phyloP scores from a whole-genome alignment of 345 rosid genomes.

The Nasturtium officinale region DNA sequence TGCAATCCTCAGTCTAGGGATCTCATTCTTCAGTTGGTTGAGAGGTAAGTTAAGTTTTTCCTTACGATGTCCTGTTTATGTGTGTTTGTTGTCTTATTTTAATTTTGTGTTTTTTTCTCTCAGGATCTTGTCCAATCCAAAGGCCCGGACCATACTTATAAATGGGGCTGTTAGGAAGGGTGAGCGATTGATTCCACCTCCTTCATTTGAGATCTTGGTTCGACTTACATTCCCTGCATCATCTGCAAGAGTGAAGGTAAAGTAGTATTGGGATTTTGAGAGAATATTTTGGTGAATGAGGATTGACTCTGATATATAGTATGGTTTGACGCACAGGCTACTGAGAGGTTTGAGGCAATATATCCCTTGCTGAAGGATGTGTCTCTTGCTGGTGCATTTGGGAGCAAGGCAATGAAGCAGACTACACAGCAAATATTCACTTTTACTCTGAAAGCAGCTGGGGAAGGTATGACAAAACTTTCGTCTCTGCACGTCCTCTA shows the following conservation, averaged over 20 bases:
- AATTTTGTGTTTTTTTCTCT: slow-evolving; percentile 1
- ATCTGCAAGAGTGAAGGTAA: slow-evolving; percentile 69
- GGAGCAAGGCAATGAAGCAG: slow-evolving; percentile 86
- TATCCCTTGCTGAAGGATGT: slow-evolving; percentile 68
- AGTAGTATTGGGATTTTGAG: slow-evolving; percentile 19
- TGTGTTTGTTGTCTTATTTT: slow-evolving; percentile 13
- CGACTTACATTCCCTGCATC: slow-evolving; percentile 64
- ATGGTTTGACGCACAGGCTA: slow-evolving; percentile 54
- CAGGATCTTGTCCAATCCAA: slow-evolving; percentile 66
- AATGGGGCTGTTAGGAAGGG: slow-evolving; percentile 79
- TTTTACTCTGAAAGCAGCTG: slow-evolving; percentile 56
- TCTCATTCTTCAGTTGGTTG: slow-evolving; percentile 61
- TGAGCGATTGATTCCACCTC: slow-evolving; percentile 72
- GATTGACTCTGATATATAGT: not conserved
- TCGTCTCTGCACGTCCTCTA: not conserved
- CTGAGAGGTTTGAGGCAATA: slow-evolving; percentile 73
- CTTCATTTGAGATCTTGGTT: slow-evolving; percentile 61
- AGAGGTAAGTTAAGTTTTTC: slow-evolving; percentile 40
- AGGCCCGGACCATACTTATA: slow-evolving; percentile 62
- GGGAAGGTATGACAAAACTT: slow-evolving; percentile 53
- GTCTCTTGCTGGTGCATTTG: slow-evolving; percentile 67
- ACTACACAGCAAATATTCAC: slow-evolving; percentile 59
- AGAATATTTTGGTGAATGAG: not conserved
- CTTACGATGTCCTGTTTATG: slow-evolving; percentile 1
- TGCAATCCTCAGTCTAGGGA: slow-evolving; percentile 76